A percentile compares a stretch with the other conserved stretches of the same genome.
These are phyloP conservation scores for Tulasnella sp. DNA, from an alignment of 768 basidiomycete genomes.

Conservation along the genomic window DNA sequence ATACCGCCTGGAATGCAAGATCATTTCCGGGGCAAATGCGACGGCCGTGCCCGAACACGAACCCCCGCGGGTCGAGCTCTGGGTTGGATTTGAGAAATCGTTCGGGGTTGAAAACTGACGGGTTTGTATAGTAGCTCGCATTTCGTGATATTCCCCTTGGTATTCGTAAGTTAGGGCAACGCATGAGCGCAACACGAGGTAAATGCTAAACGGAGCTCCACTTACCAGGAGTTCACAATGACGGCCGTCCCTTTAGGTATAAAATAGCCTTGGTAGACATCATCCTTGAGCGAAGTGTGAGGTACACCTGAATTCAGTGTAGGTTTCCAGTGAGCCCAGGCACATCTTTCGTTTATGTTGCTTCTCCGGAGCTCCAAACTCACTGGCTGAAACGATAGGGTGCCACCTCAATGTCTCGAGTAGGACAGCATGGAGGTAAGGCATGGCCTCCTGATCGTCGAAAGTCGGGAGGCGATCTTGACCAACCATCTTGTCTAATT, in stretches of 20 bases:
- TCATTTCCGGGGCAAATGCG: neutral
- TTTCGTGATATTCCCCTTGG: neutral
- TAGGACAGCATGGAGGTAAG: constrained; percentile 28
- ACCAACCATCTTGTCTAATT: constrained; percentile 33
- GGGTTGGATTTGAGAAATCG: constrained; percentile 6
- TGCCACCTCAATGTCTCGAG: constrained; percentile 22
- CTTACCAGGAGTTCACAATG: constrained; percentile 18
- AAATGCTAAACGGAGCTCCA: neutral
- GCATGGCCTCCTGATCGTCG: constrained; percentile 11
- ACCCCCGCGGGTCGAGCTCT: neutral
- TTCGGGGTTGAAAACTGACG: constrained; percentile 21
- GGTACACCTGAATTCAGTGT: neutral
- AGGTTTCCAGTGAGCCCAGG: no score
- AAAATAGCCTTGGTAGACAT: constrained; percentile 32
- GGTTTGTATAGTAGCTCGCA: neutral
- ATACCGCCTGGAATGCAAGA: neutral
- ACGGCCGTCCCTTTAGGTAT: constrained; percentile 23
- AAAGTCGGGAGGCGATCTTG: constrained; percentile 19
- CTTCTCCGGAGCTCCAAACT: neutral
- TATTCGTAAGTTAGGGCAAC: neutral
- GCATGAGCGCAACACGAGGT: no score
- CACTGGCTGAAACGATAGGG: neutral
- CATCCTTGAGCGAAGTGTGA: constrained; percentile 20
- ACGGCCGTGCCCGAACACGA: neutral
- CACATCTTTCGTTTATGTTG: no score